Evolutionary conservation across 2,329 filamentous ascomycete species (phyloP).

Genomic region (Hymenoscyphus salicellus): DNA sequence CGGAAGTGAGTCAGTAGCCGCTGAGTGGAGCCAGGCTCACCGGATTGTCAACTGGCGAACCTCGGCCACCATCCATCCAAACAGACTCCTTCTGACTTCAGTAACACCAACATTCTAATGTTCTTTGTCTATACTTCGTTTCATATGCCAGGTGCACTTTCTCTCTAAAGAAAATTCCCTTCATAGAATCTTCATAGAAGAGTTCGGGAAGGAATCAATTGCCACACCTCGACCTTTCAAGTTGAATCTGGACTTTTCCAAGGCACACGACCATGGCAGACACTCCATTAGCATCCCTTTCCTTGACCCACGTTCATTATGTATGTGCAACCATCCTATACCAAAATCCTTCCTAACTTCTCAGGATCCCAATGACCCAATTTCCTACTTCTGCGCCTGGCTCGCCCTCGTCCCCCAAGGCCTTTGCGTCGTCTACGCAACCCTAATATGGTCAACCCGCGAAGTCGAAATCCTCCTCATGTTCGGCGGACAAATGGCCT

Average conservation of each 20-base stretch:
- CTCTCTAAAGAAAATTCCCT: neutral
- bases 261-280: constrained; percentile 36
- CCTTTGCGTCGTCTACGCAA: constrained; percentile 84
- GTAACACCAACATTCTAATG: neutral
- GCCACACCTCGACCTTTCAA: neutral
- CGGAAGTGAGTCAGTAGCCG: neutral
- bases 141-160: neutral
- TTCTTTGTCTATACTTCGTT: neutral
- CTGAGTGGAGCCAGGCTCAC: neutral
- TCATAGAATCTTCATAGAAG: neutral
- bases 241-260: neutral
- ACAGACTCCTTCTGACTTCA: neutral
- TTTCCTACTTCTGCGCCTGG: constrained; percentile 89
- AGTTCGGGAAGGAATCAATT: neutral
- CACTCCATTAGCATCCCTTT: constrained; percentile 76
- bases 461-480: constrained; percentile 87
- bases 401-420: constrained; percentile 91
- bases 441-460: constrained; percentile 84
- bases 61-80: neutral
- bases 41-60: neutral
- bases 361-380: constrained; percentile 77
- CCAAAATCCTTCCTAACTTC: constrained; percentile 7
- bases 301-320: constrained; percentile 94
- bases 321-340: constrained; percentile 48
- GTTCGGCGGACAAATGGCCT: constrained; percentile 86